Evolutionary conservation across 345 rosid genomes (phyloP), one percentile per base, ranked within the genome.

Genomic region (Litchi chinensis): DNA sequence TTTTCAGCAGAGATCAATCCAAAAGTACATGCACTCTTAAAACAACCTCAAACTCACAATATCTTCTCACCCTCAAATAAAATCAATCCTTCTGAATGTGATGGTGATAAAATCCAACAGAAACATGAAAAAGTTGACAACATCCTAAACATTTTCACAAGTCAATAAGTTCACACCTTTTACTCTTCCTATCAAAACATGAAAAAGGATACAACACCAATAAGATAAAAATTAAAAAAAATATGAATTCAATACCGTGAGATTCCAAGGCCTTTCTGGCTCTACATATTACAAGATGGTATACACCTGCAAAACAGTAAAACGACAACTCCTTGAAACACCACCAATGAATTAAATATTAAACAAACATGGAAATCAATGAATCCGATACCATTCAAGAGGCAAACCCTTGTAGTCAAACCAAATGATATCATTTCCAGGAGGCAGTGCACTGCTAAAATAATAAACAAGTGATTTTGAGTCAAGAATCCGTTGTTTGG

Each of bases 381-480:
- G 59, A 60, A 40, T 32, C 37, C 43, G 5, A 57, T 72, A 93
- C 98, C 98, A 95, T 85, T 92, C 93, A 54, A 95, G 86, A 63
- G 98, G 98, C 84, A 93, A 74, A 50, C 99, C 98, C 15, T 87
- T 91, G 86, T 89, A 93, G 19, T 93, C 98, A 21, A 95, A 95
- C 98, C 99, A n/a, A n/a, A n/a, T n/a, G n/a, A n/a, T n/a, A n/a
- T n/a, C n/a, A n/a, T n/a, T n/a, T n/a, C n/a, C n/a, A n/a, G n/a
- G n/a, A n/a, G 98, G 97, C 79, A 95, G 96, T 62, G 98, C 82
- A 64, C 88, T 82, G 77, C 90, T 83, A 87, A 93, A 95, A 71
- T 92, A 83, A 2, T 32, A 32, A 32, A 32, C 37, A 32, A 3
- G 37, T 32, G 2, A 32, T 32, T 32, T 32, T 32, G 37, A 32